phyloP scores from a whole-genome alignment of 768 basidiomycete genomes.

The Phanerodontia chrysosporium region DNA sequence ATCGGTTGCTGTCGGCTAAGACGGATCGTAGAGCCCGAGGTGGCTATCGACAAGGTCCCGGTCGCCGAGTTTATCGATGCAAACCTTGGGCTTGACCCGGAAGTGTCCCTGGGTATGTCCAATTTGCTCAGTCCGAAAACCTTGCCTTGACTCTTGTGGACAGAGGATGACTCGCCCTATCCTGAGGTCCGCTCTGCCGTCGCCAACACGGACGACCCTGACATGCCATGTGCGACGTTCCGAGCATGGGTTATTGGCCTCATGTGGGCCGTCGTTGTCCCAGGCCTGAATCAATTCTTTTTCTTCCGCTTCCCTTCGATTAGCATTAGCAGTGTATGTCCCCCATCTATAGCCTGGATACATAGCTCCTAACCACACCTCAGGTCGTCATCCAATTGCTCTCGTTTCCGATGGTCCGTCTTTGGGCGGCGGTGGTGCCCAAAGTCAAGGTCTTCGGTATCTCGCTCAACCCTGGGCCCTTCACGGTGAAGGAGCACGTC shows the following conservation, averaged over 20 bases:
- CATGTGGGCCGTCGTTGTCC: conserved; percentile 55
- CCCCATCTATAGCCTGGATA: neutral
- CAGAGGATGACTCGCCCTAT: conserved; percentile 77
- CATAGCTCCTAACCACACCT: neutral
- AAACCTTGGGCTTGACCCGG: conserved; percentile 28
- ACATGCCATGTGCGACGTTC: conserved; percentile 60
- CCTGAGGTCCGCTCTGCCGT: conserved; percentile 79
- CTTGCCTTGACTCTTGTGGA: neutral
- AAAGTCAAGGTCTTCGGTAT: conserved; percentile 49
- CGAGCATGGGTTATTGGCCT: conserved; percentile 74
- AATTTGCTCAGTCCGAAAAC: neutral
- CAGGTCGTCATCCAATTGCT: conserved; percentile 67
- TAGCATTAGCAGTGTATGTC: conserved; percentile 20
- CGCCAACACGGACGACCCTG: conserved; percentile 65
- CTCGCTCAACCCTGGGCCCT: conserved; percentile 68
- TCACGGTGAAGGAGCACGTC: conserved; percentile 75
- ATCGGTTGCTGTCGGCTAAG: too few species aligned
- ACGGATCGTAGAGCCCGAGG: too few species aligned
- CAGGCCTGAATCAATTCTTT: conserved; percentile 48
- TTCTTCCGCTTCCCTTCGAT: conserved; percentile 42
- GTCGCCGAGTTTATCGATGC: conserved; percentile 29
- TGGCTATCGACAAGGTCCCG: neutral
- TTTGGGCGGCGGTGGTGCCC: conserved; percentile 62
- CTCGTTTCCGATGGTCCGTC: conserved; percentile 62
- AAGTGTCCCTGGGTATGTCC: conserved; percentile 15